Conservation (phyloP, 1,139 yeast genomes). For the Blastobotrys indianensis region DNA sequence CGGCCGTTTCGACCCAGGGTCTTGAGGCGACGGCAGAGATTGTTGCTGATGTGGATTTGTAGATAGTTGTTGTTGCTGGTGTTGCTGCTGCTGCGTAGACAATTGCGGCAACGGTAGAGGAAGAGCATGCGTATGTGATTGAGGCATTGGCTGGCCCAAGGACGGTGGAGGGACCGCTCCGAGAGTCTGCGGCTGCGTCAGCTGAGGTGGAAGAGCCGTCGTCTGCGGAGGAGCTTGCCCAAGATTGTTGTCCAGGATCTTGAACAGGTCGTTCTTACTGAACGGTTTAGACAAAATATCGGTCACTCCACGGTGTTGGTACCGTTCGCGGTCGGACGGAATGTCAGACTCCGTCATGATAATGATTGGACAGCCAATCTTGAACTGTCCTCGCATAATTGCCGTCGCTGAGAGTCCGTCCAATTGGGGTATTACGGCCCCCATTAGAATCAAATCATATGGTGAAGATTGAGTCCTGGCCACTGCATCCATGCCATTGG, state of each 20-base stretch:
- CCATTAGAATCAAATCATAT: constrained; percentile 85
- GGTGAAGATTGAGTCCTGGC: constrained; percentile 53
- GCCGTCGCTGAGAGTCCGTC: constrained; percentile 94
- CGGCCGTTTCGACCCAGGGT: neutral
- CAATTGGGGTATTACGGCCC: constrained; percentile 87
- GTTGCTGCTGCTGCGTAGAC: neutral
- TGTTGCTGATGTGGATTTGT: too few relatives aligned
- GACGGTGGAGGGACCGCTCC: too few relatives aligned
- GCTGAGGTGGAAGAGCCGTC: neutral
- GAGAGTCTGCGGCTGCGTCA: too few relatives aligned
- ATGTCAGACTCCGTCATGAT: constrained; percentile 60
- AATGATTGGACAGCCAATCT: constrained; percentile 81
- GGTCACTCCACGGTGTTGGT: constrained; percentile 83
- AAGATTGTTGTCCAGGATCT: constrained; percentile 24
- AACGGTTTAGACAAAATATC: constrained; percentile 91
- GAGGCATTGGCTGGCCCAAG: too few relatives aligned
- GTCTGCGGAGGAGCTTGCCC: neutral
- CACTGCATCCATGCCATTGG: constrained; percentile 88
- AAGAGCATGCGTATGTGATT: neutral
- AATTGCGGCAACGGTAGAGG: neutral
- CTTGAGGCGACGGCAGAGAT: too few relatives aligned
- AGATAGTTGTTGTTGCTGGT: constrained; percentile 1
- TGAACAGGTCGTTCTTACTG: constrained; percentile 73
- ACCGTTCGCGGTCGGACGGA: constrained; percentile 27
- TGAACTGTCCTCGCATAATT: constrained; percentile 67